These are phyloP conservation scores for Acanthamoeba royreba DNA, from an alignment of 208 protist genomes.

Conservation along the genomic window DNA sequence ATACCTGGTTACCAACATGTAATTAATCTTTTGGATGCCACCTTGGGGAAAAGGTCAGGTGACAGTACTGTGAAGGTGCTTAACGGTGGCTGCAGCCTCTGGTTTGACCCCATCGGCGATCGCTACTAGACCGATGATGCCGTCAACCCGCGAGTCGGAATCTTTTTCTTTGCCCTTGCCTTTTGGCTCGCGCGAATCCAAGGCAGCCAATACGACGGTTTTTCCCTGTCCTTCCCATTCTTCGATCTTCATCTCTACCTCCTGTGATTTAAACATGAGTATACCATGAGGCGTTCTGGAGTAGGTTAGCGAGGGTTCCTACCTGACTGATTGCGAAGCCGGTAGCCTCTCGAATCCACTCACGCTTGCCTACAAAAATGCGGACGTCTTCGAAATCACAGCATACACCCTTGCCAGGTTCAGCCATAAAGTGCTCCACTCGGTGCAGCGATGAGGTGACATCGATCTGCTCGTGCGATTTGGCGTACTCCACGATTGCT, in stretches of 20 bases:
- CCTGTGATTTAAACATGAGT: neutral
- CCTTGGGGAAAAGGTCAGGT: neutral
- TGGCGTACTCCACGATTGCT: slow-evolving; percentile 4
- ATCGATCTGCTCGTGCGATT: neutral
- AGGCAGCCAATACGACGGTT: slow-evolving; percentile 40
- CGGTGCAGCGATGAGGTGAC: neutral
- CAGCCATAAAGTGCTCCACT: neutral
- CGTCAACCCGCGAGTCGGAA: neutral
- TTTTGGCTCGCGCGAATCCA: neutral
- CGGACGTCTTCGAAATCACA: neutral
- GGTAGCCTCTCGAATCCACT: neutral
- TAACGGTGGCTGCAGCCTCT: neutral
- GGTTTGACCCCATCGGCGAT: neutral
- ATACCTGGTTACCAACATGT: neutral
- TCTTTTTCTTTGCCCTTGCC: neutral
- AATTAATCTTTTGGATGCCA: neutral
- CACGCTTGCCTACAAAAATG: neutral
- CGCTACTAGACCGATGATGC: neutral
- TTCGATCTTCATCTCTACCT: neutral
- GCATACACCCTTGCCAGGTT: neutral
- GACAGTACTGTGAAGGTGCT: neutral
- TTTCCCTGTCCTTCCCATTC: slow-evolving; percentile 57
- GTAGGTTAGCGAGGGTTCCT: neutral
- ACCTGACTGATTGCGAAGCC: neutral
- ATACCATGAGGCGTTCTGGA: neutral